These are phyloP conservation scores for Gynochthodes officinalis DNA, from an alignment of 257 asterid genomes.

Conservation along the genomic window DNA sequence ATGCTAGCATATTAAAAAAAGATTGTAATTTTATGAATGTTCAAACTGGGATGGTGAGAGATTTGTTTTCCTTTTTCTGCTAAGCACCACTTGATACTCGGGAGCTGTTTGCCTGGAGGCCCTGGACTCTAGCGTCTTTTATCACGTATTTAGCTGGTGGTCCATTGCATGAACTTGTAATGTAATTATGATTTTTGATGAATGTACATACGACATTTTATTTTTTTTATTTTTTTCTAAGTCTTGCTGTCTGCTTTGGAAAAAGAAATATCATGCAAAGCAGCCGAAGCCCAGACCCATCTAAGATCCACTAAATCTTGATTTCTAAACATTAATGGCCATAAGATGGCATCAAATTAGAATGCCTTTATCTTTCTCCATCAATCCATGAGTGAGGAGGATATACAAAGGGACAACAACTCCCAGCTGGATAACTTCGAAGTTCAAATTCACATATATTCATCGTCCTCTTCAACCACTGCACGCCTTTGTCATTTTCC, in stretches of 20 bases:
- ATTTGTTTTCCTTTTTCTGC: background rate
- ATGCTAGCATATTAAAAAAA: no score
- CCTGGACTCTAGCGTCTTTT: background rate
- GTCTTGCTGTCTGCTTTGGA: background rate
- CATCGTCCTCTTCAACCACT: slow-evolving; percentile 17
- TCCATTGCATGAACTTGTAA: background rate
- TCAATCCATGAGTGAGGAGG: no score
- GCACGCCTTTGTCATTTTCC: slow-evolving; percentile 52
- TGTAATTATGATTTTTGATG: background rate
- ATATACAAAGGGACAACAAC: slow-evolving; percentile 49
- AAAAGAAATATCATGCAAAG: slow-evolving; percentile 6
- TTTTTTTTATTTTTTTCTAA: background rate
- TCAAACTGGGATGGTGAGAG: no score
- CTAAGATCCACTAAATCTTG: slow-evolving; percentile 6
- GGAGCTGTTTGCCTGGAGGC: background rate
- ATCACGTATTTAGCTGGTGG: background rate
- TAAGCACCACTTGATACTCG: background rate
- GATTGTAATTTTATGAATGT: background rate
- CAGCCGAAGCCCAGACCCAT: slow-evolving; percentile 4
- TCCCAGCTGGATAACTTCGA: slow-evolving; percentile 50
- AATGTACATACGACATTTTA: no score
- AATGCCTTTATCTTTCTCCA: background rate
- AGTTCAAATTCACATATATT: slow-evolving; percentile 14
- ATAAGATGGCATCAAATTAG: background rate
- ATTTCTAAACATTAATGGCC: slow-evolving; percentile 7